A percentile compares a stretch with the other conserved stretches of the same genome.
Conservation (phyloP, 2,329 filamentous ascomycete species). For the Xylaria multiplex region DNA sequence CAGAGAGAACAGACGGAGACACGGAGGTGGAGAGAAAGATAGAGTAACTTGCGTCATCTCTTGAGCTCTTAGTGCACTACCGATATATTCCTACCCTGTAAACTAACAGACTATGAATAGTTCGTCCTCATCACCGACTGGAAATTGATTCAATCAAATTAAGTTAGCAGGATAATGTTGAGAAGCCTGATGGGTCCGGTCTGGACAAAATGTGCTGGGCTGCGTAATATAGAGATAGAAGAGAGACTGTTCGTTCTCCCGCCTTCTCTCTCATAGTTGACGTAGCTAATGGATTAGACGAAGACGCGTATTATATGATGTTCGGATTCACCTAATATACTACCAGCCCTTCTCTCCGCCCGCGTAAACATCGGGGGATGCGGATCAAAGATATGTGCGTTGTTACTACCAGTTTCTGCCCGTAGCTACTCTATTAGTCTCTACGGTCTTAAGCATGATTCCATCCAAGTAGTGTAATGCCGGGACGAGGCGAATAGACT, state of each 20-base stretch:
- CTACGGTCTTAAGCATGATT: not conserved
- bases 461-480: not conserved
- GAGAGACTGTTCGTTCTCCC: not conserved
- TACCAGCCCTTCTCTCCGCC: not conserved
- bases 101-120: not conserved
- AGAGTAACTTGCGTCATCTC: slow-evolving; percentile 3
- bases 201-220: not conserved
- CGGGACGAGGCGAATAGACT: slow-evolving; percentile 2
- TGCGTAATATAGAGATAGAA: not conserved
- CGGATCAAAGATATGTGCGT: not conserved
- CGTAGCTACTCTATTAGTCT: too few relatives aligned
- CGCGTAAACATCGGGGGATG: not conserved
- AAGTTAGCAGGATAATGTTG: not conserved
- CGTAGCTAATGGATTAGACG: not conserved
- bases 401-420: not conserved
- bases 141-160: not conserved
- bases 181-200: not conserved
- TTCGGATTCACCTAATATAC: not conserved
- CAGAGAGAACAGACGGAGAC: too few relatives aligned
- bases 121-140: not conserved
- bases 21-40: not conserved
- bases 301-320: not conserved
- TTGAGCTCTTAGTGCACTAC: not conserved
- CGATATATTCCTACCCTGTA: slow-evolving; percentile 1
- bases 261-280: not conserved